Evolutionary conservation across 2,329 filamentous ascomycete species (phyloP), one percentile per base, ranked within the genome.

Genomic region (Camillea tinctor): DNA sequence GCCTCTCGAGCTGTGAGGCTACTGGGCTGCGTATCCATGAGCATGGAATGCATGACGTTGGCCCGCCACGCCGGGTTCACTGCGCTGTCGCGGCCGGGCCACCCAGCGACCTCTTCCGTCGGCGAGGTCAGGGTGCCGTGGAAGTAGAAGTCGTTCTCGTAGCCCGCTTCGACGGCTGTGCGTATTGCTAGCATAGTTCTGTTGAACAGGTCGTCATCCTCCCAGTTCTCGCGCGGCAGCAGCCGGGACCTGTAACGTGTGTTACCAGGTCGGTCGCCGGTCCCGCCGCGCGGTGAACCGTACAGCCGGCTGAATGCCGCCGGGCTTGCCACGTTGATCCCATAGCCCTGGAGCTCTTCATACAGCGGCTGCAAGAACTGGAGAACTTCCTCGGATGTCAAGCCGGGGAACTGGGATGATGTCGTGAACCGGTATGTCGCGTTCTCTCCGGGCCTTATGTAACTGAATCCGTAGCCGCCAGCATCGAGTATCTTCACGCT

Each of bases 31-130:
- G 60, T 50, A 53, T 74, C 72, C 63, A 73, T 74, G 11, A 73
- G 56, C 66, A 75, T 74, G 20, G 71, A 69, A 60, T 76, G 74
- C 70, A 76, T 72, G 52, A 26, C 72, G 72, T 44, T 72, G 65
- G 58, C 52, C 15, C 80, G 71, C 77, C 78, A 82, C 0, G 79
- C 79, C 1, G 79, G 79, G 54, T 77, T 77, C 23, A 80, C 68
- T 15, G 75, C 74, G 9, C 73, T 71, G 5, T 69, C 64, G 44
- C 55, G 56, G 53, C 71, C 70, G 6, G 68, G 69, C 68, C 73
- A 76, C 22, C 69, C 71, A 2, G 68, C 69, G 17, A 71, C 69
- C 5, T 67, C 64, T 15, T 68, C 71, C 49, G 68, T 72, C 1
- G 72, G 72, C 44, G 71, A 71, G 8, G 72, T 62, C 26, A 73